Evolutionary conservation across 78 protist genomes (phyloP), one percentile per base, ranked within the genome.

Genomic region (Capsaspora owczarzaki): DNA sequence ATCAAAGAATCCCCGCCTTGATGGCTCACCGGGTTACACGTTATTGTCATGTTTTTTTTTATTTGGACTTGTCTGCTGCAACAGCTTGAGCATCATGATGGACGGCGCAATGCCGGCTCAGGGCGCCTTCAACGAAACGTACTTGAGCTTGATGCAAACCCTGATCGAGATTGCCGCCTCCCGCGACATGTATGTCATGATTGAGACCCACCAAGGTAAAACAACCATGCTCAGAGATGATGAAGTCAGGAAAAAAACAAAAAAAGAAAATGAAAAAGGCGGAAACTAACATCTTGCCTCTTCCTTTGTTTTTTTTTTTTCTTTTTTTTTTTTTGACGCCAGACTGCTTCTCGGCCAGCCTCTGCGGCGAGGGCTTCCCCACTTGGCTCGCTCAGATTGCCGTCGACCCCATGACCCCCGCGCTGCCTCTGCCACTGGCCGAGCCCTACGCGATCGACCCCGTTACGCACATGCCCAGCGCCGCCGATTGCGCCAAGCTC

Each of bases 201-300:
- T 92, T 4, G 92, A 94, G 74, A 61, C 81, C 47, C 97, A 94
- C 75, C 94, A 90, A 47, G 97, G 92, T 78, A 56, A 88, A 6
- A 41, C 92, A n/a, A n/a, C n/a, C n/a, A n/a, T 29, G 31, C 53
- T 19, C 82, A 87, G 47, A 75, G 63, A 33, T 86, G 68, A 75
- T 92, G 95, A 66, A 91, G 93, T 76, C 92, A 94, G 35, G 94
- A 86, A 0, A 68, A n/a, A n/a, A n/a, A n/a, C n/a, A n/a, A n/a
- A n/a, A n/a, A n/a, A n/a, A n/a, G n/a, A n/a, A n/a, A n/a, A n/a
- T n/a, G n/a, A n/a, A n/a, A n/a, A n/a, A n/a, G n/a, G n/a, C n/a
- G n/a, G n/a, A n/a, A n/a, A n/a, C n/a, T n/a, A n/a, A n/a, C n/a
- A n/a, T n/a, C 25, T 25, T 72, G 41, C 0, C n/a, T 31, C 53